These are phyloP conservation scores for Raphanus hybrid DNA, from an alignment of 441 rosid genomes.

Conservation along the genomic window DNA sequence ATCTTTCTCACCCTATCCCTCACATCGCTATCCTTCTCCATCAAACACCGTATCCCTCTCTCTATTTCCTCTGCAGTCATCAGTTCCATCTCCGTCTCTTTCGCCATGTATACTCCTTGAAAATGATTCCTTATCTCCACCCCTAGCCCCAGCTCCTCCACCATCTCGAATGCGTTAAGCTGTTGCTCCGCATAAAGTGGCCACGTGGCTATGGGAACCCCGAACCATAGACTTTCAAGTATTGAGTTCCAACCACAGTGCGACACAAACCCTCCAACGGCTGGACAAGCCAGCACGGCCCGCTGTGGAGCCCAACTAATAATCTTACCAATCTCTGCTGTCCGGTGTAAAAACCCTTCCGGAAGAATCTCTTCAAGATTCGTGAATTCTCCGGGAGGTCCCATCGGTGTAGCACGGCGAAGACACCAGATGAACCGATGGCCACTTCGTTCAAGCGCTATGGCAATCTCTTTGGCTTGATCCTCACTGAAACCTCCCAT, in stretches of 20 bases:
- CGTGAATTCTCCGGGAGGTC: slow-evolving; percentile 28
- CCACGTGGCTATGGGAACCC: slow-evolving; percentile 45
- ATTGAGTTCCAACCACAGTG: slow-evolving; percentile 49
- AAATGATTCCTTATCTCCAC: slow-evolving; percentile 35
- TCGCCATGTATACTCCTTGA: slow-evolving; percentile 10
- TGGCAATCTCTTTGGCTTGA: slow-evolving; percentile 48
- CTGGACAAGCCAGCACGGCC: slow-evolving; percentile 34
- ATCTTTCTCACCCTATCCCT: slow-evolving; percentile 47
- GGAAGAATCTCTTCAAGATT: slow-evolving; percentile 41
- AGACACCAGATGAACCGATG: slow-evolving; percentile 53
- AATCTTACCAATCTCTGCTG: slow-evolving; percentile 34
- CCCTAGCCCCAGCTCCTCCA: slow-evolving; percentile 40
- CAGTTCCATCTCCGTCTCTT: background rate
- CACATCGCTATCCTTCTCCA: slow-evolving; percentile 41
- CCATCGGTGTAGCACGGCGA: slow-evolving; percentile 34
- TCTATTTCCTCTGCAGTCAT: slow-evolving; percentile 50
- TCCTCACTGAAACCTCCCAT: slow-evolving; percentile 45
- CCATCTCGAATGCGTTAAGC: slow-evolving; percentile 41
- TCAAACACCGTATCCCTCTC: slow-evolving; percentile 48
- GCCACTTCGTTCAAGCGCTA: slow-evolving; percentile 45
- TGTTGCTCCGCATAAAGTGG: slow-evolving; percentile 46
- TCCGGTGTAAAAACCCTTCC: slow-evolving; percentile 38
- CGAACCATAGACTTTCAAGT: slow-evolving; percentile 43
- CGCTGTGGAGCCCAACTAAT: slow-evolving; percentile 44
- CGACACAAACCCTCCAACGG: slow-evolving; percentile 43